Evolutionary conservation across 1,139 yeast species (phyloP).

Genomic region (Magnusiomyces ingens): DNA sequence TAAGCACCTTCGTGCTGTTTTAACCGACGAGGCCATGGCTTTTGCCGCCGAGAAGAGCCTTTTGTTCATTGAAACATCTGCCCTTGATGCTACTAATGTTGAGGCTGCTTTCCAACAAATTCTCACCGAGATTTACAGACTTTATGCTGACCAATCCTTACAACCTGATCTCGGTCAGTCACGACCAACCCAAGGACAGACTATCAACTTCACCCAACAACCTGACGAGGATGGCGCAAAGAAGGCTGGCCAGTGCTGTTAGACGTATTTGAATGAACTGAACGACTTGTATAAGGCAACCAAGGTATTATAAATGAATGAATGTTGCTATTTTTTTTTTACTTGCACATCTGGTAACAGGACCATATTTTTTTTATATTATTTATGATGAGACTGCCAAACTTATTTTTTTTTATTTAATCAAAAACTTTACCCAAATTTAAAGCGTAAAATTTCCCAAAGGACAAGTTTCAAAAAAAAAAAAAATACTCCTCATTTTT

Average conservation of each 20-base stretch:
- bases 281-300: no score
- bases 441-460: no score
- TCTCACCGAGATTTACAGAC: constrained; percentile 84
- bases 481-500: not conserved
- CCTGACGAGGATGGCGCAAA: constrained; percentile 69
- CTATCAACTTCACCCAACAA: constrained; percentile 88
- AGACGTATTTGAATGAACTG: constrained; percentile 6
- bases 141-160: constrained; percentile 49
- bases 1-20: constrained; percentile 92
- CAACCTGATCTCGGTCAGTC: constrained; percentile 44
- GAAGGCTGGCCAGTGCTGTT: constrained; percentile 57
- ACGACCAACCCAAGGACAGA: constrained; percentile 63
- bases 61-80: constrained; percentile 95
- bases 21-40: constrained; percentile 94
- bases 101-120: constrained; percentile 91
- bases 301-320: no score
- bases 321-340: no score
- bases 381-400: no score
- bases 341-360: no score
- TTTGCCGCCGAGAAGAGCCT: constrained; percentile 89
- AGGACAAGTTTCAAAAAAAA: no score
- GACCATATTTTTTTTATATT: no score
- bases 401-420: constrained; percentile 2
- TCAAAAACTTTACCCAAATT: constrained; percentile 1
- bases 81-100: constrained; percentile 89